A percentile compares a stretch with the other conserved stretches of the same genome.
Conservation (phyloP, 345 rosid genomes). For the Eucalyptus tenuipes region DNA sequence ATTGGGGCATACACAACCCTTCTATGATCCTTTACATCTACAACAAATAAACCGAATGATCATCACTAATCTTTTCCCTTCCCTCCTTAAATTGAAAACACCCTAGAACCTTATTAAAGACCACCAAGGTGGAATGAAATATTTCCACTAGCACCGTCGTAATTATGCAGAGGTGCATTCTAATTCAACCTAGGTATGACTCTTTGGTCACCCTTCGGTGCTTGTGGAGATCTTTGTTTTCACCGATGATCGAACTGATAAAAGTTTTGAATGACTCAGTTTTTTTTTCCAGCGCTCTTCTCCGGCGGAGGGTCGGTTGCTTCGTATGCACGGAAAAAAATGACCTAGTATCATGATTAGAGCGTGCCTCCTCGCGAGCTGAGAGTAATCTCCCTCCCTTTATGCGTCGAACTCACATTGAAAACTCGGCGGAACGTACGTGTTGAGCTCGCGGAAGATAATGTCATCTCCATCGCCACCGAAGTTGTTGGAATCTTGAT, state of each 20-base stretch:
- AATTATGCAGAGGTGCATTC: not conserved
- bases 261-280: not conserved
- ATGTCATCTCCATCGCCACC: constrained; percentile 32
- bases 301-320: not conserved
- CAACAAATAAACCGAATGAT: not conserved
- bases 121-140: not conserved
- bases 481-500: constrained; percentile 40
- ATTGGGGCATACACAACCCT: not conserved
- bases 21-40: not conserved
- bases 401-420: constrained; percentile 32
- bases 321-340: not conserved
- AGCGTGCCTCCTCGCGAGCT: not conserved
- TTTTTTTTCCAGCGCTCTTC: not conserved
- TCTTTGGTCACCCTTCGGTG: not conserved
- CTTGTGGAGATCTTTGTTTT: not conserved
- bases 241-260: not conserved
- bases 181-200: not conserved
- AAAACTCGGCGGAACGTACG: constrained; percentile 27
- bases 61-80: not conserved
- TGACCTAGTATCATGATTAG: not conserved
- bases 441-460: constrained; percentile 44
- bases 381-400: not conserved
- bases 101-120: not conserved
- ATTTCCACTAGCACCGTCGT: not conserved
- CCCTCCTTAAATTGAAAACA: not conserved